Conservation (phyloP, 108 stramenopile genomes). For the Skeletonema potamos region DNA sequence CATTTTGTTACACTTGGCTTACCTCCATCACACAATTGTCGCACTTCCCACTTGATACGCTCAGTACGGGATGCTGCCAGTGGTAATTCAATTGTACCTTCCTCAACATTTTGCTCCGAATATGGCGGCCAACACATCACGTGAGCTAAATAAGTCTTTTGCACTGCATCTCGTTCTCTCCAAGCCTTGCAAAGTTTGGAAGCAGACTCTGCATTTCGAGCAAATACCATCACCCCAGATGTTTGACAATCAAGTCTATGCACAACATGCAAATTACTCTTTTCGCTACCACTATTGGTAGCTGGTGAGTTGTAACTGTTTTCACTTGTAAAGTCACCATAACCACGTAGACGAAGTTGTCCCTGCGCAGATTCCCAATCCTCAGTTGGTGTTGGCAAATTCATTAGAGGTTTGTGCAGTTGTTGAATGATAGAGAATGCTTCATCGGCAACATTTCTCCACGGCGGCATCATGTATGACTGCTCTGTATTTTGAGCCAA, state of each 20-base stretch:
- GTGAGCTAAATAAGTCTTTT: slow-evolving; percentile 62
- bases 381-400: slow-evolving; percentile 53
- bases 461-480: not conserved
- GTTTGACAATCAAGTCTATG: slow-evolving; percentile 84
- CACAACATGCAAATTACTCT: slow-evolving; percentile 44
- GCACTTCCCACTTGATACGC: slow-evolving; percentile 67
- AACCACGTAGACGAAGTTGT: slow-evolving; percentile 54
- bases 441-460: slow-evolving; percentile 17
- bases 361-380: slow-evolving; percentile 70
- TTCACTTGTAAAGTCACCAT: slow-evolving; percentile 22
- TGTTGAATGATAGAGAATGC: slow-evolving; percentile 41
- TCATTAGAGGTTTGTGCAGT: slow-evolving; percentile 42
- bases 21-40: slow-evolving; percentile 28
- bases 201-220: slow-evolving; percentile 53
- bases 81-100: slow-evolving; percentile 54
- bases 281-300: not conserved
- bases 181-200: slow-evolving; percentile 57
- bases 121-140: slow-evolving; percentile 59
- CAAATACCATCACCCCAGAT: slow-evolving; percentile 77
- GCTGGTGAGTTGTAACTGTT: slow-evolving; percentile 4
- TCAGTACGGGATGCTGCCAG: slow-evolving; percentile 52
- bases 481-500: slow-evolving; percentile 1
- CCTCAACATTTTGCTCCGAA: slow-evolving; percentile 19
- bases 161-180: slow-evolving; percentile 56
- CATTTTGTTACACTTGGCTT: slow-evolving; percentile 54